A percentile compares a stretch with the other conserved stretches of the same genome.
Evolutionary conservation across 73 alveolate species (phyloP).

Genomic region (Paramecium bursaria): DNA sequence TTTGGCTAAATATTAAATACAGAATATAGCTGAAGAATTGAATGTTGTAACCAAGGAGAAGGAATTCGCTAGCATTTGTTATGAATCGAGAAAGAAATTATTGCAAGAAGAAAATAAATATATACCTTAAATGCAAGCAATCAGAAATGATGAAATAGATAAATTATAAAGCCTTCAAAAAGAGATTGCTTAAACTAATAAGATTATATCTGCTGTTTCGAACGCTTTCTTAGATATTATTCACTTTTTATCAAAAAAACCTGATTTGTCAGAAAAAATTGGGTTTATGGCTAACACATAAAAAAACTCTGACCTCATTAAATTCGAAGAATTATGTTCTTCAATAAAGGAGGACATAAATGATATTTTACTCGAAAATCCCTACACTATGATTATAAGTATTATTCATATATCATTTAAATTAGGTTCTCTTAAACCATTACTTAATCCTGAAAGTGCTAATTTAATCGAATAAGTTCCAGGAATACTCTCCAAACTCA

Average conservation of each 20-base stretch:
- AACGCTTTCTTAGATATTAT: background rate
- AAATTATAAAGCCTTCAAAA: constrained; percentile 17
- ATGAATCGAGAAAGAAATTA: constrained; percentile 34
- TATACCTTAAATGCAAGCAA: constrained; percentile 54
- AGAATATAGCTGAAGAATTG: constrained; percentile 41
- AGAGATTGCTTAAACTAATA: background rate
- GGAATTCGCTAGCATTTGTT: constrained; percentile 12
- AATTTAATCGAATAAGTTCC: constrained; percentile 32
- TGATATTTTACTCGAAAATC: constrained; percentile 16
- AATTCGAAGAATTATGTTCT: constrained; percentile 11
- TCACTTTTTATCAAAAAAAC: constrained; percentile 20
- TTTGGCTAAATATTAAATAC: constrained; percentile 24
- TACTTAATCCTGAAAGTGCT: constrained; percentile 41
- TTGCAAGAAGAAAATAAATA: constrained; percentile 54
- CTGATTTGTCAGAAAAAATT: constrained; percentile 10
- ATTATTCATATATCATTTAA: background rate
- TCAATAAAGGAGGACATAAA: constrained; percentile 16
- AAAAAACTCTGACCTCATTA: constrained; percentile 7
- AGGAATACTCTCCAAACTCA: background rate
- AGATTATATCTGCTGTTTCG: background rate
- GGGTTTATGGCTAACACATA: constrained; percentile 31
- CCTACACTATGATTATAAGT: constrained; percentile 45
- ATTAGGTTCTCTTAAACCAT: constrained; percentile 32
- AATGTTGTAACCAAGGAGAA: constrained; percentile 35
- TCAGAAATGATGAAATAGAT: constrained; percentile 60